Evolutionary conservation across 768 basidiomycete species (phyloP).

Genomic region (Auriscalpium microsporum): DNA sequence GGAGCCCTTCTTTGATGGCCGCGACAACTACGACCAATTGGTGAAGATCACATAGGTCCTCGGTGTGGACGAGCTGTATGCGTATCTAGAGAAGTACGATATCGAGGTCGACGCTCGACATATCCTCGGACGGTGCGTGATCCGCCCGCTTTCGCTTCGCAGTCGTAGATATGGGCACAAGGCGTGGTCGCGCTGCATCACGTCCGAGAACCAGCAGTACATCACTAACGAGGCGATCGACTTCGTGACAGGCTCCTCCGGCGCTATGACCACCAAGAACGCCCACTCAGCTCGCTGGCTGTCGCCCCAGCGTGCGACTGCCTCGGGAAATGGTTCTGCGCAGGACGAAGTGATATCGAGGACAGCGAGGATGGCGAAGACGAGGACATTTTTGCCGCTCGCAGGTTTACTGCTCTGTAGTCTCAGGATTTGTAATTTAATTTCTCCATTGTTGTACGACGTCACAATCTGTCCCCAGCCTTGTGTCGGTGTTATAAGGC

Average conservation of each 20-base stretch:
- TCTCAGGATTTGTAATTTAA: too few relatives aligned
- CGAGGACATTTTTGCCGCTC: too few relatives aligned
- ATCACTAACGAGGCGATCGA: conserved; percentile 97
- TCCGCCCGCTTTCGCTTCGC: not conserved
- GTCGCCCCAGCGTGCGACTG: too few relatives aligned
- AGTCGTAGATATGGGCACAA: conserved; percentile 74
- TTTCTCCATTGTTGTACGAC: too few relatives aligned
- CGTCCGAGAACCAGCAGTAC: conserved; percentile 90
- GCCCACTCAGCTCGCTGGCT: too few relatives aligned
- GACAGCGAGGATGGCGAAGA: too few relatives aligned
- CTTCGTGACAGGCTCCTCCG: conserved; percentile 88
- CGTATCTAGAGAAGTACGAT: conserved; percentile 91
- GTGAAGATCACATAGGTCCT: conserved; percentile 98
- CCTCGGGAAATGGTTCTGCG: too few relatives aligned
- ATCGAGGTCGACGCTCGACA: conserved; percentile 95
- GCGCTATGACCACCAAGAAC: conserved; percentile 82
- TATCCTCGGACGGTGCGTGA: conserved; percentile 68
- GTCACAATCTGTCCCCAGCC: too few relatives aligned
- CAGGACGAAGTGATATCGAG: too few relatives aligned
- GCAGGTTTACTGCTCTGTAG: too few relatives aligned
- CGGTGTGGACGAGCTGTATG: conserved; percentile 90
- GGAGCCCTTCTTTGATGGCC: conserved; percentile 97
- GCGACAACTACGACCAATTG: conserved; percentile 97
- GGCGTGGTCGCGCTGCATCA: conserved; percentile 93
- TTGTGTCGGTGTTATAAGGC: too few relatives aligned